phyloP scores from a whole-genome alignment of 2,329 filamentous ascomycete genomes.

The Malbranchea zuffiana region DNA sequence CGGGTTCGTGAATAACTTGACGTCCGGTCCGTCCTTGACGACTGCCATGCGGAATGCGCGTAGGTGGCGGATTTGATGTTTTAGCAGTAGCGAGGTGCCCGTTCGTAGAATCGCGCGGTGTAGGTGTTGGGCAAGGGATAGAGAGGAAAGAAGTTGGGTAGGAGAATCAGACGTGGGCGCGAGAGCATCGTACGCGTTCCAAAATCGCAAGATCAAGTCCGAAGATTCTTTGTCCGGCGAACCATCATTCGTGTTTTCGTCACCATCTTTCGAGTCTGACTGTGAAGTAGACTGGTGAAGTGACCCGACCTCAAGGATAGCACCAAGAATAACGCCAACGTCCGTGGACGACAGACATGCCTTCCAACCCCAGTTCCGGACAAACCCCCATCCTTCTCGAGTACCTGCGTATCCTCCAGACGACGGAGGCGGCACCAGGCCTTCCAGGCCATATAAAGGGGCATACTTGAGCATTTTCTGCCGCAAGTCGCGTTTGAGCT shows the following conservation, averaged over 20 bases:
- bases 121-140: conserved; percentile 77
- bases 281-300: conserved; percentile 22
- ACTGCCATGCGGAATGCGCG: conserved; percentile 90
- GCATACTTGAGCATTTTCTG: conserved; percentile 83
- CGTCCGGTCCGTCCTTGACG: conserved; percentile 88
- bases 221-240: conserved; percentile 21
- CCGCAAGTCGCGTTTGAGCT: conserved; percentile 77
- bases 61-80: conserved; percentile 85
- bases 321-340: conserved; percentile 83
- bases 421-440: conserved; percentile 71
- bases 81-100: conserved; percentile 80
- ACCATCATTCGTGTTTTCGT: conserved; percentile 16
- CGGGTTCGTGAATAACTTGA: conserved; percentile 82
- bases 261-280: conserved; percentile 19
- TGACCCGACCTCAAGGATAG: conserved; percentile 77
- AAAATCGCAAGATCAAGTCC: conserved; percentile 41
- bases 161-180: conserved; percentile 36
- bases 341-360: conserved; percentile 88
- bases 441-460: conserved; percentile 84
- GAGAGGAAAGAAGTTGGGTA: conserved; percentile 54
- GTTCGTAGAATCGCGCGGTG: conserved; percentile 89
- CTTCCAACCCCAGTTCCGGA: conserved; percentile 94
- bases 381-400: conserved; percentile 94
- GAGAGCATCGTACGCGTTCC: conserved; percentile 49
- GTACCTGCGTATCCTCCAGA: conserved; percentile 58